These are phyloP conservation scores for Vanrija sp. DNA, from an alignment of 1,284 basidiomycete genomes.

Conservation along the genomic window DNA sequence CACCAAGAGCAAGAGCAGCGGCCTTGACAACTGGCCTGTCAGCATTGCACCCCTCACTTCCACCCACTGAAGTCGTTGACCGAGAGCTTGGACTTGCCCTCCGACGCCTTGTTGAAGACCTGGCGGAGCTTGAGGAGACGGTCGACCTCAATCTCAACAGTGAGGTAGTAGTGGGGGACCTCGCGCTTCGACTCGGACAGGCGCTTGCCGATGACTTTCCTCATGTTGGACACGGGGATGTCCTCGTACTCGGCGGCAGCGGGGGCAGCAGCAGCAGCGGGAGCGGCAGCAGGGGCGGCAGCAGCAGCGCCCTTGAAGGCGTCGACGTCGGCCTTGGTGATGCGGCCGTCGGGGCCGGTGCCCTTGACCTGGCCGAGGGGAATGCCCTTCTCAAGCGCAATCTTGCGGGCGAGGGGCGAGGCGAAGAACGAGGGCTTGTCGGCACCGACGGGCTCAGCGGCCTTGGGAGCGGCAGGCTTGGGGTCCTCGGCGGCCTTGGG, in stretches of 20 bases:
- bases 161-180: constrained; percentile 96
- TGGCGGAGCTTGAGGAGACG: constrained; percentile 89
- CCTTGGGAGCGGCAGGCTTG: constrained; percentile 50
- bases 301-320: constrained; percentile 64
- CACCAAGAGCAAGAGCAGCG: constrained; percentile 78
- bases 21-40: constrained; percentile 72
- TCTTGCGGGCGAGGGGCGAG: constrained; percentile 90
- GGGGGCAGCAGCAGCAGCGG: constrained; percentile 45
- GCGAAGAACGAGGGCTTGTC: constrained; percentile 76
- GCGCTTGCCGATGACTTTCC: constrained; percentile 84
- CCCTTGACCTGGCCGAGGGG: constrained; percentile 90
- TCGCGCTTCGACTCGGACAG: constrained; percentile 90
- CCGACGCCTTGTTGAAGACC: constrained; percentile 86
- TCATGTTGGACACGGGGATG: constrained; percentile 90
- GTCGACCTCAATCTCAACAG: constrained; percentile 89
- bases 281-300: constrained; percentile 50
- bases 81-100: constrained; percentile 79
- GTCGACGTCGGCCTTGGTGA: constrained; percentile 85
- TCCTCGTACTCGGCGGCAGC: constrained; percentile 74
- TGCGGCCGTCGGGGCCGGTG: constrained; percentile 87
- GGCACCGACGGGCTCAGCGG: constrained; percentile 28
- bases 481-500: constrained; percentile 21
- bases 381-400: constrained; percentile 91
- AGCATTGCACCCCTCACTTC: constrained; percentile 3
- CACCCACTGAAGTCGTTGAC: constrained; percentile 84